Evolutionary conservation across 2,329 filamentous ascomycete genomes (phyloP).

Genomic region (Aspergillus awamori): DNA sequence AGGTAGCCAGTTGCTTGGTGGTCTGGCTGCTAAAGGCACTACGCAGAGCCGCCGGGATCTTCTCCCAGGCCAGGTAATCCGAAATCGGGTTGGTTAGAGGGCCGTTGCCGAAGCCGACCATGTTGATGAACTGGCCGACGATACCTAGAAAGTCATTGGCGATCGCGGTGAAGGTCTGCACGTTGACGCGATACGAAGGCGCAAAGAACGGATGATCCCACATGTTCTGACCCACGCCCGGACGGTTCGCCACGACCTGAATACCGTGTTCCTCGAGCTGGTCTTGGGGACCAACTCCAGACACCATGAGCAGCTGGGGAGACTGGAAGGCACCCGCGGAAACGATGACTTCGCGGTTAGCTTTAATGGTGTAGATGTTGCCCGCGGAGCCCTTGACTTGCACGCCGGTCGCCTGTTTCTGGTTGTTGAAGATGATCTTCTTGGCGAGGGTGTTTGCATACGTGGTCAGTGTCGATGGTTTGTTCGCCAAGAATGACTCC

Average conservation of each 20-base stretch:
- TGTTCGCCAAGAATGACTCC: conserved; percentile 40
- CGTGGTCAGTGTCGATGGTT: conserved; percentile 40
- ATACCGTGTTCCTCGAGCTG: conserved; percentile 31
- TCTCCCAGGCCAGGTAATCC: conserved; percentile 38
- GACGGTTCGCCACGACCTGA: conserved; percentile 30
- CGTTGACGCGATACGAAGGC: conserved; percentile 31
- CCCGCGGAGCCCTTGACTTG: conserved; percentile 28
- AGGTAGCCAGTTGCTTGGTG: conserved; percentile 22
- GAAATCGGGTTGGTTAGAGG: conserved; percentile 29
- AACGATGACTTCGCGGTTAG: conserved; percentile 54
- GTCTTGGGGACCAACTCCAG: conserved; percentile 50
- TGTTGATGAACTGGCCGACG: conserved; percentile 14
- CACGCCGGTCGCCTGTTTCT: conserved; percentile 49
- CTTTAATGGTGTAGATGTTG: conserved; percentile 43
- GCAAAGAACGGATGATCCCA: conserved; percentile 39
- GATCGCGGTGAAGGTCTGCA: conserved; percentile 28
- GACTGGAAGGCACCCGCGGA: conserved; percentile 58
- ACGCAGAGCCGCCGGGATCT: conserved; percentile 30
- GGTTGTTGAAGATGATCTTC: conserved; percentile 45
- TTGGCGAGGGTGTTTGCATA: conserved; percentile 49
- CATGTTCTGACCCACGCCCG: conserved; percentile 43
- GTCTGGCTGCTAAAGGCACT: conserved; percentile 23
- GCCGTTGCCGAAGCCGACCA: conserved; percentile 21
- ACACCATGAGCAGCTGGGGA: conserved; percentile 48
- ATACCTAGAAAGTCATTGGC: conserved; percentile 21